phyloP scores from a whole-genome alignment of 108 stramenopile species.

The Nitzschia sp. region DNA sequence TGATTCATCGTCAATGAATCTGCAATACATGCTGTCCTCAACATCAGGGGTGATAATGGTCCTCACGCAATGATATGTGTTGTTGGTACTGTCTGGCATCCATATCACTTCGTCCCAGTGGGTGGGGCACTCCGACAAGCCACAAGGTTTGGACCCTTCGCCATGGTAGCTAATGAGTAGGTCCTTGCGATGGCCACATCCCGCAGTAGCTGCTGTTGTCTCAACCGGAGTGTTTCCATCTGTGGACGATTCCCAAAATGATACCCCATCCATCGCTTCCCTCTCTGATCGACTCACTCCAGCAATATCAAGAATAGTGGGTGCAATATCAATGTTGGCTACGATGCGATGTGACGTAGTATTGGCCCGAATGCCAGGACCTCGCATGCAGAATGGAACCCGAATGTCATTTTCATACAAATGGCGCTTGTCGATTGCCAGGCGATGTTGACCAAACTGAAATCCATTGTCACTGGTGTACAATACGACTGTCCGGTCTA shows the following conservation, averaged over 20 bases:
- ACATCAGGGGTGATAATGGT: neutral
- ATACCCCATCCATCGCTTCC: constrained; percentile 34
- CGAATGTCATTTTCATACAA: constrained; percentile 45
- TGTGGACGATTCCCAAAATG: constrained; percentile 21
- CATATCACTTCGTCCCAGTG: constrained; percentile 15
- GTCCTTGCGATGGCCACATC: constrained; percentile 1
- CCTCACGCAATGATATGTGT: constrained; percentile 23
- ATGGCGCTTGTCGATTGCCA: constrained; percentile 36
- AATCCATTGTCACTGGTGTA: constrained; percentile 45
- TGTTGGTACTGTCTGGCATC: constrained; percentile 40
- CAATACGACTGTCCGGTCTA: constrained; percentile 31
- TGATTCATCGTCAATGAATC: constrained; percentile 32
- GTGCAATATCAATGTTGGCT: constrained; percentile 39
- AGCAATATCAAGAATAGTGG: constrained; percentile 34
- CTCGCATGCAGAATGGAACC: constrained; percentile 37
- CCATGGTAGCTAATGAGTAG: constrained; percentile 34
- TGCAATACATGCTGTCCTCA: constrained; percentile 38
- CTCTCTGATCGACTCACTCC: neutral
- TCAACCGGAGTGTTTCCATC: neutral
- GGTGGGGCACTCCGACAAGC: constrained; percentile 27
- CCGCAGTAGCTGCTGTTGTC: no score
- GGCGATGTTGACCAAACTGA: constrained; percentile 39
- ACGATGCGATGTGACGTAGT: constrained; percentile 18
- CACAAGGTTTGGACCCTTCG: constrained; percentile 23
- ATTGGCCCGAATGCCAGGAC: constrained; percentile 24